Conservation (phyloP, 2,329 filamentous ascomycete species). For the Hypoxylon sp. region DNA sequence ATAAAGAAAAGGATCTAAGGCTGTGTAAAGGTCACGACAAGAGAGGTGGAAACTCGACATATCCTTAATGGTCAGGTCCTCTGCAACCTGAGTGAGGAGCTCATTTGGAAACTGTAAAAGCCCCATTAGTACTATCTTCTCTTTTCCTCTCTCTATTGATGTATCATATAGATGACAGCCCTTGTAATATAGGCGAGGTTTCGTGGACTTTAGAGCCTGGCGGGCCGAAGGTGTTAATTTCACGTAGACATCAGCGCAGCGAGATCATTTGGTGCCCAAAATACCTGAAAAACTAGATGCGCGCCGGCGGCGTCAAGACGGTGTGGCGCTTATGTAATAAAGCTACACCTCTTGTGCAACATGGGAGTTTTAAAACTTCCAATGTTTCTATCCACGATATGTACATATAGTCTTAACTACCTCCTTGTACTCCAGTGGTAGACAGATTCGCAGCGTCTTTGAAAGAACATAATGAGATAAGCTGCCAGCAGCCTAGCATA, state of each 20-base stretch:
- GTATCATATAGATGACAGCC: not conserved
- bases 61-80: slow-evolving; percentile 1
- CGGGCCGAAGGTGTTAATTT: too few species aligned
- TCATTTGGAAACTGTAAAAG: slow-evolving; percentile 20
- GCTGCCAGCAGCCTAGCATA: too few species aligned
- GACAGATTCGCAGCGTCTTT: too few species aligned
- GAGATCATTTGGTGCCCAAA: not conserved
- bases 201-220: not conserved
- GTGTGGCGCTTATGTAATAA: not conserved
- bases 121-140: not conserved
- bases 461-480: too few species aligned
- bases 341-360: not conserved
- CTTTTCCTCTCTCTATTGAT: not conserved
- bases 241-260: too few species aligned
- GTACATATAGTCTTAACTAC: not conserved
- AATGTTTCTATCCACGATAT: not conserved
- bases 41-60: not conserved
- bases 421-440: too few species aligned
- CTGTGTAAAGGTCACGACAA: slow-evolving; percentile 11
- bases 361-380: too few species aligned
- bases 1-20: slow-evolving; percentile 10
- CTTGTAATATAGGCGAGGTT: not conserved
- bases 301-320: not conserved
- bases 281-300: not conserved
- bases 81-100: slow-evolving; percentile 6